Evolutionary conservation across 176 grass and related monocot species (phyloP), one percentile per base, ranked within the genome.

Genomic region (Elaeis guineensis): DNA sequence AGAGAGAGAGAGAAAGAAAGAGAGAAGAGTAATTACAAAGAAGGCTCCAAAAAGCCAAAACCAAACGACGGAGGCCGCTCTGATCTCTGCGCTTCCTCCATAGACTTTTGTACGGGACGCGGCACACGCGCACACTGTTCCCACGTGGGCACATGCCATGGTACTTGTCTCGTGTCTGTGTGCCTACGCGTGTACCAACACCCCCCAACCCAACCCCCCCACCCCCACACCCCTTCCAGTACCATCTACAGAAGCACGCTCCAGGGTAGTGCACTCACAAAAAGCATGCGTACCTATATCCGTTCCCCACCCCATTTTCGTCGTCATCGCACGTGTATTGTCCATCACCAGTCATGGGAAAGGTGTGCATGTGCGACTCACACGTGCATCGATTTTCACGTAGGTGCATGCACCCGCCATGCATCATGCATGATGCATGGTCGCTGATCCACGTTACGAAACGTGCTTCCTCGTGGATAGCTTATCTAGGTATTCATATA

Each of bases 111-210:
- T 57, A 48, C 50, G 51, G 52, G 0, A 11, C 16, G 25, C 25
- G 66, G 4, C 25, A 58, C 55, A 71, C 57, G 68, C 68, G 48
- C 21, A 21, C 8, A 44, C 54, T 71, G 57, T 32, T 59, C 57
- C 56, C 57, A 71, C 69, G 69, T 71, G 69, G 35, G 35, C 35
- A 44, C 35, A 12, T 44, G 16, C 57, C 69, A 65, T 8, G 22
- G 63, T 65, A 52, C 63, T 51, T 65, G 49, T n/a, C 21, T 16
- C 18, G 11, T 44, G 35, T 44, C 35, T 44, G 0, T 44, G 35
- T 28, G 49, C 25, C 16, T 17, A 51, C 62, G 24, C 63, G 19
- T 65, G 63, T 65, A 44, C 35, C 35, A 44, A 44, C 23, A 1
- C 23, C 22, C 23, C 23, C 23, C 22, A 2, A 22, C 22, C 22